Percentiles rank a stretch among this genome's conserved stretches.
These are phyloP conservation scores for Xylaria sp. DNA, from an alignment of 2,329 filamentous ascomycete genomes.

Conservation along the genomic window DNA sequence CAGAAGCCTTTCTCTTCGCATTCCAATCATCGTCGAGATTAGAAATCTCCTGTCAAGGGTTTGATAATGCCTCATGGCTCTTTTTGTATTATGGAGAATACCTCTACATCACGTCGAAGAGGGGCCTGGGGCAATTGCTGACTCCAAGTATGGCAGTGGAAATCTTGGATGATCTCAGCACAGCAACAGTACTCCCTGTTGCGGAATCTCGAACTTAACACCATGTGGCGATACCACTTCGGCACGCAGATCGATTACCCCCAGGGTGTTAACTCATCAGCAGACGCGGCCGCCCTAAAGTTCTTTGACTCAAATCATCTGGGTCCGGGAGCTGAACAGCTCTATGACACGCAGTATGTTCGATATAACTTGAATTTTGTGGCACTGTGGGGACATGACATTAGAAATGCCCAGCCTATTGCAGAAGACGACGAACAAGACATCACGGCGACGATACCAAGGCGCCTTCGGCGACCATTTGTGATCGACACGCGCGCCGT, in stretches of 20 bases:
- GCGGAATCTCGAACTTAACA: constrained; percentile 60
- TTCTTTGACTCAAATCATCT: constrained; percentile 31
- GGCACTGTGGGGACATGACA: constrained; percentile 63
- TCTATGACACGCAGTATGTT: constrained; percentile 60
- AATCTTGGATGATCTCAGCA: constrained; percentile 62
- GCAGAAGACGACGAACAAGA: constrained; percentile 59
- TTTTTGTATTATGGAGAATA: neutral
- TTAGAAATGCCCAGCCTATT: constrained; percentile 58
- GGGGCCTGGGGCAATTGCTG: neutral
- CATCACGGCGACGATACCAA: constrained; percentile 55
- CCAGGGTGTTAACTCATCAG: constrained; percentile 34
- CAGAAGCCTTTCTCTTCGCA: neutral
- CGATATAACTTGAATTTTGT: constrained; percentile 66
- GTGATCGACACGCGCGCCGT: constrained; percentile 66
- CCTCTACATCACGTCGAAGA: neutral
- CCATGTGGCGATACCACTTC: constrained; percentile 61
- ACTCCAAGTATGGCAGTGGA: constrained; percentile 43
- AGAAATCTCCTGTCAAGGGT: too few species aligned
- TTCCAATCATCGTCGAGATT: neutral
- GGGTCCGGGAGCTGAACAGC: constrained; percentile 48
- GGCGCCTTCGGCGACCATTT: constrained; percentile 54
- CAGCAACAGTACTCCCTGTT: constrained; percentile 62
- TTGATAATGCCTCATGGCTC: neutral
- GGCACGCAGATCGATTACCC: constrained; percentile 47
- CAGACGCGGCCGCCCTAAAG: constrained; percentile 33